Evolutionary conservation across 495 filamentous ascomycete species (phyloP), one percentile per base, ranked within the genome.

Genomic region (Letharia columbiana): DNA sequence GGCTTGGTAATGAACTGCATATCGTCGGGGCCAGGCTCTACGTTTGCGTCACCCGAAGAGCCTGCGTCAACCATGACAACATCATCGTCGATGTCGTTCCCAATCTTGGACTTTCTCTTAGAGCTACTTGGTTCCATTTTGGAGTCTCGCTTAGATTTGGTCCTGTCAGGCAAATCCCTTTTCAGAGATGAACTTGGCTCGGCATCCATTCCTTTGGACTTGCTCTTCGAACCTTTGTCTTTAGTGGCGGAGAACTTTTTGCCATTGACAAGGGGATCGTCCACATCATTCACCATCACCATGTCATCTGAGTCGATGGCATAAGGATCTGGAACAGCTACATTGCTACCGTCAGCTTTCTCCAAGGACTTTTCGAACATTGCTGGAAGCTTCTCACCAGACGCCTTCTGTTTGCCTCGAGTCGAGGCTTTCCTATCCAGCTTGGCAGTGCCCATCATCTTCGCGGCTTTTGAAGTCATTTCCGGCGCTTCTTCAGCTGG

Each of bases 1-100:
- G 82, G 75, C 84, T 86, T 77, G 84, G 88, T 95, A 81, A 96
- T 71, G 88, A 80, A 71, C 81, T 91, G 71, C 87, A 83, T 44
- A 85, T 88, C 84, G 88, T 91, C 81, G 11, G 79, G 77, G 3
- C 80, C 79, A 42, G 76, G 77, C 23, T 74, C 57, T 11, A 80
- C 71, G 37, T 79, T 75, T 20, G 65, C 73, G 33, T 70, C 73
- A 23, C 71, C 74, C 39, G 72, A 71, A 66, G 74, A 76, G 2
- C 80, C 77, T 39, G 73, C 74, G 63, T 82, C 81, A 31, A 81
- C 77, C 72, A 83, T 78, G 40, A 81, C 77, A 65, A 73, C 68
- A 50, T 82, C 80, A 4, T 82, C 81, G 6, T 78, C 70, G 63
- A 68, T 70, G 8, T 76, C 76, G 11, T 71, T 73, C 12, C 65